phyloP scores from a whole-genome alignment of 2,329 filamentous ascomycete species.

The Penicillium sp. region DNA sequence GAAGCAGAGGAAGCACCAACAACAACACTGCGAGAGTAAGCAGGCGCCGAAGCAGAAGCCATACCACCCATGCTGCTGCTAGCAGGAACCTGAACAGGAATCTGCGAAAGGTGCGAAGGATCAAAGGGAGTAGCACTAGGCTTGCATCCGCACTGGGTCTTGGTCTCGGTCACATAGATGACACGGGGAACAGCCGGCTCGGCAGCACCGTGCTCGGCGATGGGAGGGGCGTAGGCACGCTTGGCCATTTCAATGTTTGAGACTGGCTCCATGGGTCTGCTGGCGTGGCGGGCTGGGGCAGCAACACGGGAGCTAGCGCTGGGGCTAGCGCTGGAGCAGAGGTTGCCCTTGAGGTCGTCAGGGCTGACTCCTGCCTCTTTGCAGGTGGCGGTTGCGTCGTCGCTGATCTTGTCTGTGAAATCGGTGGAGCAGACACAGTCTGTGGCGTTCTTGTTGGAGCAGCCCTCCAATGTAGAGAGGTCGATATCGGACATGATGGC shows the following conservation, averaged over 20 bases:
- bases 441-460: slow-evolving; percentile 7
- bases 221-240: slow-evolving; percentile 14
- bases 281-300: slow-evolving; percentile 17
- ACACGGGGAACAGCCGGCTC: slow-evolving; percentile 8
- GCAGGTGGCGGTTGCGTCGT: slow-evolving; percentile 6
- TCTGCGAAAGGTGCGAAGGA: slow-evolving; percentile 18
- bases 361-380: background rate
- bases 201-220: background rate
- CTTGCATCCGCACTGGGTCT: slow-evolving; percentile 23
- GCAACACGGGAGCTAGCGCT: background rate
- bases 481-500: slow-evolving; percentile 6
- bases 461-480: slow-evolving; percentile 7
- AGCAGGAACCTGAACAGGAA: slow-evolving; percentile 19
- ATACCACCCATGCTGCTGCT: slow-evolving; percentile 14
- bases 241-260: slow-evolving; percentile 5
- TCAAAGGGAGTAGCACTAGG: background rate
- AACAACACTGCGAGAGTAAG: slow-evolving; percentile 7
- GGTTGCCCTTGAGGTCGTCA: slow-evolving; percentile 1
- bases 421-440: slow-evolving; percentile 23
- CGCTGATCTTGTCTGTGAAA: slow-evolving; percentile 4
- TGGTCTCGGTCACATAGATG: slow-evolving; percentile 24
- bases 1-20: slow-evolving; percentile 15
- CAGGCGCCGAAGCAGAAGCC: slow-evolving; percentile 5
- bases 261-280: slow-evolving; percentile 20
- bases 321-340: slow-evolving; percentile 8